Evolutionary conservation across 495 filamentous ascomycete species (phyloP).

Genomic region (Xylaria cubensis): DNA sequence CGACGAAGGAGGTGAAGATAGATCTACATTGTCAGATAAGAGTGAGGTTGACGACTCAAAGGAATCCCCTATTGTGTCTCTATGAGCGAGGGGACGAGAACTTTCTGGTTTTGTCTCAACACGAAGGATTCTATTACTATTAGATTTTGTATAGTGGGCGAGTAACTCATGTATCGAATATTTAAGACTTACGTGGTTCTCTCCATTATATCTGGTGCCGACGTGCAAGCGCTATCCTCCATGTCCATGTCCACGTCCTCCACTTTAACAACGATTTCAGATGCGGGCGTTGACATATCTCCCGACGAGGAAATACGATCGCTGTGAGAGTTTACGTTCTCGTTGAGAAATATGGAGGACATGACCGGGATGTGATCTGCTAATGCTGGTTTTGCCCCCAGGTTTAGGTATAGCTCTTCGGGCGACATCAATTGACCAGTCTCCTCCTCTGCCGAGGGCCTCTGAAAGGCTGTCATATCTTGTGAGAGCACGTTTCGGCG

Average conservation of each 20-base stretch:
- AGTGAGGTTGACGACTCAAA: conserved; percentile 42
- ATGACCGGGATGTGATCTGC: conserved; percentile 32
- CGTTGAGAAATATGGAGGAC: conserved; percentile 32
- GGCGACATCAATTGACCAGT: conserved; percentile 19
- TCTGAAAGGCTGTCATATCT: conserved; percentile 40
- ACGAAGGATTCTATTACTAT: conserved; percentile 30
- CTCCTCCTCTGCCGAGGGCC: conserved; percentile 36
- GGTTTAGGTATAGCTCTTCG: conserved; percentile 20
- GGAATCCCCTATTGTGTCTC: conserved; percentile 31
- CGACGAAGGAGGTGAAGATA: conserved; percentile 52
- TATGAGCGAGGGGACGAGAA: conserved; percentile 27
- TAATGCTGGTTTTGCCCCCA: conserved; percentile 7
- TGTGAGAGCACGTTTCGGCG: conserved; percentile 33
- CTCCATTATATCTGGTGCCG: conserved; percentile 28
- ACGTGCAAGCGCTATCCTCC: conserved; percentile 26
- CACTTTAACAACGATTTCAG: conserved; percentile 41
- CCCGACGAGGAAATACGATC: conserved; percentile 29
- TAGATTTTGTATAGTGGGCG: conserved; percentile 26
- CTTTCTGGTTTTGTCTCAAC: conserved; percentile 27
- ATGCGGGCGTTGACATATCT: conserved; percentile 36
- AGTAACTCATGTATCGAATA: conserved; percentile 8
- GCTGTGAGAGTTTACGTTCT: conserved; percentile 31
- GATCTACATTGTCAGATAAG: conserved; percentile 49
- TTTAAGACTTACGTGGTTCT: conserved; percentile 37
- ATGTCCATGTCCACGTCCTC: conserved; percentile 35